Evolutionary conservation across 2,329 filamentous ascomycete genomes (phyloP).

Genomic region (Xylaria digitata): DNA sequence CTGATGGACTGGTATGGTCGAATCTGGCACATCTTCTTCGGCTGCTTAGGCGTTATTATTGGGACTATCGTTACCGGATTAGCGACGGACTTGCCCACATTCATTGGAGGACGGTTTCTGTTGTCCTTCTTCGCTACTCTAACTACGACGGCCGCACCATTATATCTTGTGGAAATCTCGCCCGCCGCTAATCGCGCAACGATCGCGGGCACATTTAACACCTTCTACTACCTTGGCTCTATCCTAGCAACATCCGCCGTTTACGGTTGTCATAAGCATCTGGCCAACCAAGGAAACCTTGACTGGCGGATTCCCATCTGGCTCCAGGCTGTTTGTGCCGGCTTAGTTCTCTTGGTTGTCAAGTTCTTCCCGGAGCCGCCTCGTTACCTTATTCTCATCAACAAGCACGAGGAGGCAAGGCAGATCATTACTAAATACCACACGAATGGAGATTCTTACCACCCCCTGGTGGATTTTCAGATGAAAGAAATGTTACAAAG

Average conservation of each 20-base stretch:
- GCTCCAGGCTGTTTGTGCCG: slow-evolving; percentile 51
- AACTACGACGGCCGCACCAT: slow-evolving; percentile 66
- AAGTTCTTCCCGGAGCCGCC: slow-evolving; percentile 53
- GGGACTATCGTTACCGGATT: slow-evolving; percentile 62
- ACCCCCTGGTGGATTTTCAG: slow-evolving; percentile 56
- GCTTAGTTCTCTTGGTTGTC: slow-evolving; percentile 48
- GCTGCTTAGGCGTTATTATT: slow-evolving; percentile 61
- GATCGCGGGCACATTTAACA: slow-evolving; percentile 65
- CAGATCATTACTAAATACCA: slow-evolving; percentile 56
- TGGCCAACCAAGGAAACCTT: slow-evolving; percentile 44
- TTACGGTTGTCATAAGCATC: slow-evolving; percentile 48
- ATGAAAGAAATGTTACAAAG: slow-evolving; percentile 56
- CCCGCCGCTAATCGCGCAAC: slow-evolving; percentile 69
- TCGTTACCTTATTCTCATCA: slow-evolving; percentile 51
- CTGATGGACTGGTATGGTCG: slow-evolving; percentile 59
- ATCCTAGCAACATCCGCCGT: slow-evolving; percentile 50
- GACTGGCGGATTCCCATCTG: slow-evolving; percentile 52
- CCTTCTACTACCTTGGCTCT: slow-evolving; percentile 55
- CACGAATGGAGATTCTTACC: slow-evolving; percentile 54
- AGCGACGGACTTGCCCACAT: slow-evolving; percentile 56
- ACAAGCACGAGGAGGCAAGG: slow-evolving; percentile 51
- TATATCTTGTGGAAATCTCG: slow-evolving; percentile 70
- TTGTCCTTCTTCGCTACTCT: slow-evolving; percentile 67
- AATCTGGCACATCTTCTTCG: slow-evolving; percentile 57
- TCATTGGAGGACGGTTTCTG: slow-evolving; percentile 64